A percentile compares a stretch with the other conserved stretches of the same genome.
These are phyloP conservation scores for Rosa rugosa DNA, from an alignment of 306 rosid species.

Conservation along the genomic window DNA sequence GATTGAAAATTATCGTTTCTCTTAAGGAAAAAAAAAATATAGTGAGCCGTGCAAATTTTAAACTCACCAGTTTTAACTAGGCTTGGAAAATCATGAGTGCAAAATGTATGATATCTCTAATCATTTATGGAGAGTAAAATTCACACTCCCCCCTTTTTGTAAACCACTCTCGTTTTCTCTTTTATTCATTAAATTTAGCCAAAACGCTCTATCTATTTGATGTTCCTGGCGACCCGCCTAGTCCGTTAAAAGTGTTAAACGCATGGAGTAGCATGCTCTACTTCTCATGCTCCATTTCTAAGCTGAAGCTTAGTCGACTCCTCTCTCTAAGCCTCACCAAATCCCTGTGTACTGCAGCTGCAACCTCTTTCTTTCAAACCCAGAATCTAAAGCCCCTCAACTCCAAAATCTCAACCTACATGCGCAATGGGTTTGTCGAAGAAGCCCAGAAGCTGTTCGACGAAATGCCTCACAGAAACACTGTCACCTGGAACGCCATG, in stretches of 20 bases:
- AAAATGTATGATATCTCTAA: too few relatives aligned
- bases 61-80: too few relatives aligned
- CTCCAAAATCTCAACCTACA: conserved; percentile 41
- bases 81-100: too few relatives aligned
- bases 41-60: too few relatives aligned
- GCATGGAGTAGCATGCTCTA: conserved; percentile 25
- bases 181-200: too few relatives aligned
- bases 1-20: too few relatives aligned
- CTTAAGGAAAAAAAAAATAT: too few relatives aligned
- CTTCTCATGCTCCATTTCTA: conserved; percentile 10
- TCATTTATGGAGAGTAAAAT: too few relatives aligned
- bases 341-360: conserved; percentile 17
- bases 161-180: too few relatives aligned
- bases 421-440: conserved; percentile 38
- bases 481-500: conserved; percentile 55
- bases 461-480: conserved; percentile 42
- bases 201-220: background rate
- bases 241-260: background rate
- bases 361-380: conserved; percentile 6
- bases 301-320: conserved; percentile 26
- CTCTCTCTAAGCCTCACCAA: conserved; percentile 14
- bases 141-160: too few relatives aligned
- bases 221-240: background rate
- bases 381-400: conserved; percentile 42
- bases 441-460: conserved; percentile 51